Evolutionary conservation across 2,329 filamentous ascomycete genomes (phyloP), one percentile per base, ranked within the genome.

Genomic region (Epichloe coenophiala): DNA sequence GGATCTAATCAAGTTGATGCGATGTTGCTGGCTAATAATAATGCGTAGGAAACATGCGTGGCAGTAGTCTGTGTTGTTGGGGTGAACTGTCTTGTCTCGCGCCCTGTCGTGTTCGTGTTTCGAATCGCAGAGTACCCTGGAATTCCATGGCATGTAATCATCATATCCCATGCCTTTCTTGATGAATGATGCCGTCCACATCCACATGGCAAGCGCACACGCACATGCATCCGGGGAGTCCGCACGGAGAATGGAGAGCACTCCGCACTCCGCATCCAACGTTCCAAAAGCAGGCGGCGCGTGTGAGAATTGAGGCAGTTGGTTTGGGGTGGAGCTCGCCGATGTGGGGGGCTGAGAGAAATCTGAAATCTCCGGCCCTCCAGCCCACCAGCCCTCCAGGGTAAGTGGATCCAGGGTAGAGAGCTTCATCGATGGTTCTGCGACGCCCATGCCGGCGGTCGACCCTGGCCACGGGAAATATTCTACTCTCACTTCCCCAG

Each of bases 351-450:
- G 4, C 12, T 31, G 8, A 31, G 27, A 31, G 27, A 31, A 31
- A 9, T 31, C 21, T 9, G 3, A 31, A 31, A 9, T 31, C 36
- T 36, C 12, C 17, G 12, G 21, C 31, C 19, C 19, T 21, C 19
- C 19, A 19, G 21, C 21, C 23, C 23, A 6, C 5, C 23, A 23
- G 27, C 31, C 23, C 19, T 42, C 40, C 11, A 42, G 40, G 17
- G 17, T 3, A 13, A 6, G 43, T 45, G 43, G 43, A 17, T 27
- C 27, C n/a, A 35, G 47, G 43, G 31, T 36, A 36, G 43, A 6
- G 17, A 7, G 19, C 36, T 46, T 38, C 47, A 15, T 52, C 51
- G 51, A 52, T 52, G 42, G 31, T 37, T 36, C 31, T 11, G 27
- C 27, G 47, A 23, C 39, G 31, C 17, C 39, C 37, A 48, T 42